Percentiles rank a stretch among this genome's conserved stretches.
Evolutionary conservation across 2,329 filamentous ascomycete genomes (phyloP).

Genomic region (Colletotrichum aenigma): DNA sequence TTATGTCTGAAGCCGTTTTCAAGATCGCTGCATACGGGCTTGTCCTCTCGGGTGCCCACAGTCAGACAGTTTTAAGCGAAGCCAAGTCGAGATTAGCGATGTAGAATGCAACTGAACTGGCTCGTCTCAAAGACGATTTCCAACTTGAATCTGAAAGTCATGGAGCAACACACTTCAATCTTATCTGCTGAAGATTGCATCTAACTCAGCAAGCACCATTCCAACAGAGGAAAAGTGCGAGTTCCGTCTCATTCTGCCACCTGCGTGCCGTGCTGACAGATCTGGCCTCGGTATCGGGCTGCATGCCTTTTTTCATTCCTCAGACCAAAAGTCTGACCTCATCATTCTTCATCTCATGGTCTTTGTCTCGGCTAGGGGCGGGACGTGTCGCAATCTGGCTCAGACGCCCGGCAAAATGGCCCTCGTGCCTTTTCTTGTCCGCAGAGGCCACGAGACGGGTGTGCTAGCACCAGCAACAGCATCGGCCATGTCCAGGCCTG

Average conservation of each 20-base stretch:
- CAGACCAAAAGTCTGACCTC: not conserved
- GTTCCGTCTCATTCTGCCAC: not conserved
- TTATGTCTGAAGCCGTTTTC: not conserved
- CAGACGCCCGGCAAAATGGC: not conserved
- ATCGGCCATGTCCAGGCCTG: not conserved
- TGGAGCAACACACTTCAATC: not conserved
- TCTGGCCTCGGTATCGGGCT: not conserved
- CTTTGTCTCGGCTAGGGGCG: not conserved
- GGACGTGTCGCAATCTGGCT: not conserved
- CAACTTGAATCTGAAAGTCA: not conserved
- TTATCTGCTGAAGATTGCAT: not conserved
- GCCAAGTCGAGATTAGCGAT: not conserved
- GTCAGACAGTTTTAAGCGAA: not conserved
- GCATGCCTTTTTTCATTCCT: not conserved
- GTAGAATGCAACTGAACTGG: not conserved
- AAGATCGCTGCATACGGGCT: not conserved
- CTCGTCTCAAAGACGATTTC: not conserved
- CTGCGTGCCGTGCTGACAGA: not conserved
- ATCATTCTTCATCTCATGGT: slow-evolving; percentile 6
- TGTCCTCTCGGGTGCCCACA: not conserved
- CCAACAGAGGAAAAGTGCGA: not conserved
- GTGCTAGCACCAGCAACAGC: not conserved
- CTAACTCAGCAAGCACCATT: not conserved
- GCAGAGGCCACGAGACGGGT: not conserved
- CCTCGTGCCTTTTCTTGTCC: not conserved